These are phyloP conservation scores for Peronospora tabacina DNA, from an alignment of 352 stramenopile genomes.

Conservation along the genomic window DNA sequence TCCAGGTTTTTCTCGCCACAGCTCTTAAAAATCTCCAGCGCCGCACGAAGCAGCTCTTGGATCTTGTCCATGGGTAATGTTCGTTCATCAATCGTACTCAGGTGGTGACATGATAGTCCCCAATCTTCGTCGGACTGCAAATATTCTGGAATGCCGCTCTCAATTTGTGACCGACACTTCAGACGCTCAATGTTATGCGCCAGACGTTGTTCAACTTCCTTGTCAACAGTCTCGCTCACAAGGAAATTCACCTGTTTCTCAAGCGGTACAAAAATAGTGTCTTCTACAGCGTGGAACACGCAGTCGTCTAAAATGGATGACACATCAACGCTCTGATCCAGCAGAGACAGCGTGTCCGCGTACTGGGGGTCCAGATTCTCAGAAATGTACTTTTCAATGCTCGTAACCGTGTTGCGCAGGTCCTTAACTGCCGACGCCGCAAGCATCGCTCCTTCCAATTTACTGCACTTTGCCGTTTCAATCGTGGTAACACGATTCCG, in stretches of 20 bases:
- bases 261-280: constrained; percentile 68
- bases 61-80: constrained; percentile 68
- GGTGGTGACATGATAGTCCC: constrained; percentile 69
- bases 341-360: constrained; percentile 50
- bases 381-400: constrained; percentile 69
- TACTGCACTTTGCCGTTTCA: constrained; percentile 52
- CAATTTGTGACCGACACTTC: constrained; percentile 49
- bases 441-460: constrained; percentile 43
- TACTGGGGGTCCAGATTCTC: constrained; percentile 61
- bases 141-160: constrained; percentile 72
- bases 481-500: constrained; percentile 61
- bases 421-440: constrained; percentile 54
- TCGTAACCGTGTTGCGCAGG: constrained; percentile 56
- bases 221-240: constrained; percentile 54
- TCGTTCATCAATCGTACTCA: constrained; percentile 81
- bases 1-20: constrained; percentile 73
- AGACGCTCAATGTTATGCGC: constrained; percentile 58
- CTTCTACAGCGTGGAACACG: constrained; percentile 64
- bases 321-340: constrained; percentile 51
- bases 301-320: constrained; percentile 53
- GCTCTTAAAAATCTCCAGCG: constrained; percentile 73
- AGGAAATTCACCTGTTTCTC: constrained; percentile 71
- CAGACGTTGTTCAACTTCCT: constrained; percentile 42
- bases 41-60: constrained; percentile 66
- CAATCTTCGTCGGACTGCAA: constrained; percentile 70